phyloP scores from a whole-genome alignment of 768 basidiomycete species.

The Amanita muscaria region DNA sequence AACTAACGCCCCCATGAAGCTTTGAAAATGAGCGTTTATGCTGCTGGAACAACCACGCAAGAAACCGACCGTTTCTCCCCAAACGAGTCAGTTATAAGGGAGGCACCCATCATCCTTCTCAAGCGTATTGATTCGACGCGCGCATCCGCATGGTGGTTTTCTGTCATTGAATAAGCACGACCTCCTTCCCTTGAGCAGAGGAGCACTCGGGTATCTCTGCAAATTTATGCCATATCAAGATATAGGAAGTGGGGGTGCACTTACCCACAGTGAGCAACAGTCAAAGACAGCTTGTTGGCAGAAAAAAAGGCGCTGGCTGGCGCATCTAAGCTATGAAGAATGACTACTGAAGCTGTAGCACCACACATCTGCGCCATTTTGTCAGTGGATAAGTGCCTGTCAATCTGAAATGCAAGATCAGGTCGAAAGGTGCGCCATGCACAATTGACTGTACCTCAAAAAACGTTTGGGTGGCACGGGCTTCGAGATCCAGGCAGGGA shows the following conservation, averaged over 20 bases:
- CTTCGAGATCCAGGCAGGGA: constrained; percentile 62
- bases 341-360: constrained; percentile 83
- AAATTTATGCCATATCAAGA: background rate
- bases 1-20: constrained; percentile 92
- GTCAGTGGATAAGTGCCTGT: constrained; percentile 63
- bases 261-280: constrained; percentile 90
- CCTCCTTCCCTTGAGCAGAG: constrained; percentile 71
- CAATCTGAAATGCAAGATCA: constrained; percentile 40
- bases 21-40: too few species aligned
- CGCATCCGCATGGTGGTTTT: constrained; percentile 92
- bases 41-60: background rate
- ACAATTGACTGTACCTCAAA: constrained; percentile 49
- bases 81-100: constrained; percentile 87
- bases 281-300: constrained; percentile 65
- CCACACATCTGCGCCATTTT: constrained; percentile 69
- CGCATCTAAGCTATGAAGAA: constrained; percentile 84
- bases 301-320: constrained; percentile 80
- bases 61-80: constrained; percentile 72
- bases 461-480: constrained; percentile 80
- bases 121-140: constrained; percentile 78
- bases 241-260: constrained; percentile 12
- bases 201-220: constrained; percentile 83
- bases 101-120: constrained; percentile 83
- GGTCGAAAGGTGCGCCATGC: constrained; percentile 14
- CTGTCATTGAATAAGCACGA: constrained; percentile 77